A percentile compares a stretch with the other conserved stretches of the same genome.
phyloP scores from a whole-genome alignment of 768 basidiomycete species.

The Mycena kentingensis region DNA sequence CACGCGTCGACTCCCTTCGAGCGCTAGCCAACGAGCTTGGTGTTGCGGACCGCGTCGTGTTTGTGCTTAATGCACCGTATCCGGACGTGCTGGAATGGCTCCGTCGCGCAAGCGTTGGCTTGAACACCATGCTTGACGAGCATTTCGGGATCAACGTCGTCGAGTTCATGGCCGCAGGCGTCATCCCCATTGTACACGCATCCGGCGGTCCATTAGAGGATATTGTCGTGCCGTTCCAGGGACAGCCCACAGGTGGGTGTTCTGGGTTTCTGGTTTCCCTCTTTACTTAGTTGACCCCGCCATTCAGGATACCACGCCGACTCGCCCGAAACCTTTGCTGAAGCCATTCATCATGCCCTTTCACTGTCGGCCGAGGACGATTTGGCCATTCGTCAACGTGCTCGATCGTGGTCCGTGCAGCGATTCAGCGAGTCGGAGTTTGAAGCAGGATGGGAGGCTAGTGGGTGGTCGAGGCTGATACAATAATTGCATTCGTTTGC shows the following conservation, averaged over 20 bases:
- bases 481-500: no score
- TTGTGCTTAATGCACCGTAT: slow-evolving; percentile 85
- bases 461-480: slow-evolving; percentile 54
- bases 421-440: slow-evolving; percentile 80
- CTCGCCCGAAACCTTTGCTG: slow-evolving; percentile 64
- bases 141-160: slow-evolving; percentile 99
- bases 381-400: slow-evolving; percentile 64
- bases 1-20: slow-evolving; percentile 64
- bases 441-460: slow-evolving; percentile 70
- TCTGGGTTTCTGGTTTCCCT: neutral
- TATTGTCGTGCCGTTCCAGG: slow-evolving; percentile 81
- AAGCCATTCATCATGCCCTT: slow-evolving; percentile 63
- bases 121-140: slow-evolving; percentile 98
- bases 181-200: slow-evolving; percentile 89
- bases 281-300: neutral
- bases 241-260: slow-evolving; percentile 62
- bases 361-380: slow-evolving; percentile 56
- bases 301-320: slow-evolving; percentile 76
- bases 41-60: slow-evolving; percentile 70
- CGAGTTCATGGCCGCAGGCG: slow-evolving; percentile 96
- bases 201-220: slow-evolving; percentile 92
- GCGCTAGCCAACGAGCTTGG: slow-evolving; percentile 60
- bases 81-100: slow-evolving; percentile 70
- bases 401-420: slow-evolving; percentile 68
- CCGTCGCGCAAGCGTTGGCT: slow-evolving; percentile 73